A percentile compares a stretch with the other conserved stretches of the same genome.
These are phyloP conservation scores for Galerina sulciceps DNA, from an alignment of 768 basidiomycete genomes.

Conservation along the genomic window DNA sequence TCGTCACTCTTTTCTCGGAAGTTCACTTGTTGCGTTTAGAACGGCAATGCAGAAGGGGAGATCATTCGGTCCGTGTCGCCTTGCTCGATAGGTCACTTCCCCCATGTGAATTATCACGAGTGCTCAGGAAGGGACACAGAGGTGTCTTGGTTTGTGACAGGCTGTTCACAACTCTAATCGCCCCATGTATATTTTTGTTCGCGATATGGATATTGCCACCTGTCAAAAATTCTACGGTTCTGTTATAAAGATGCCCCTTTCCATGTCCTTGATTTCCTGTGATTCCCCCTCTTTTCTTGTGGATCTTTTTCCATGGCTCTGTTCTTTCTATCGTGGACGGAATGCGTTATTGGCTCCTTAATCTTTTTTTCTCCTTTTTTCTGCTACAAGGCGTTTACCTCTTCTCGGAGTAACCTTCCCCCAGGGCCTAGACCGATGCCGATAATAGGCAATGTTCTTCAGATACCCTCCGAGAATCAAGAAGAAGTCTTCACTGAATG, in stretches of 20 bases:
- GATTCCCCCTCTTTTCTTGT: slow-evolving; percentile 21
- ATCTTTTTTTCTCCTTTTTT: slow-evolving; percentile 20
- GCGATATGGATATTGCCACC: slow-evolving; percentile 28
- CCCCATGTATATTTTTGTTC: slow-evolving; percentile 19
- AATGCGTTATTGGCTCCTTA: slow-evolving; percentile 13
- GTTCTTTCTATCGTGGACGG: slow-evolving; percentile 18
- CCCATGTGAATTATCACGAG: slow-evolving; percentile 22
- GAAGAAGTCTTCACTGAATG: slow-evolving; percentile 45
- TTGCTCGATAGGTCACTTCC: slow-evolving; percentile 8
- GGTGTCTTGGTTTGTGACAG: slow-evolving; percentile 20
- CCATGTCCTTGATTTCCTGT: slow-evolving; percentile 12
- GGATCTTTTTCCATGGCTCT: slow-evolving; percentile 21
- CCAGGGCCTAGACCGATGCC: slow-evolving; percentile 53
- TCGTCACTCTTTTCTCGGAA: slow-evolving; percentile 5
- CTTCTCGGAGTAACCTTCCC: slow-evolving; percentile 35
- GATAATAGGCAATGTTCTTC: slow-evolving; percentile 51
- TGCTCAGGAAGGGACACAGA: slow-evolving; percentile 18
- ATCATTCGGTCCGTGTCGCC: slow-evolving; percentile 12
- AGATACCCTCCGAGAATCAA: slow-evolving; percentile 44
- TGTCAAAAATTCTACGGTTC: slow-evolving; percentile 30
- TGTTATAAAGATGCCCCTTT: slow-evolving; percentile 26
- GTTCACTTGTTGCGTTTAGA: slow-evolving; percentile 10
- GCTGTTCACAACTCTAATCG: slow-evolving; percentile 15
- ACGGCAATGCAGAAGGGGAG: slow-evolving; percentile 14
- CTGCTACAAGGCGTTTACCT: slow-evolving; percentile 26